Conservation (phyloP, 495 filamentous ascomycete species). For the Lophium mytilinum region DNA sequence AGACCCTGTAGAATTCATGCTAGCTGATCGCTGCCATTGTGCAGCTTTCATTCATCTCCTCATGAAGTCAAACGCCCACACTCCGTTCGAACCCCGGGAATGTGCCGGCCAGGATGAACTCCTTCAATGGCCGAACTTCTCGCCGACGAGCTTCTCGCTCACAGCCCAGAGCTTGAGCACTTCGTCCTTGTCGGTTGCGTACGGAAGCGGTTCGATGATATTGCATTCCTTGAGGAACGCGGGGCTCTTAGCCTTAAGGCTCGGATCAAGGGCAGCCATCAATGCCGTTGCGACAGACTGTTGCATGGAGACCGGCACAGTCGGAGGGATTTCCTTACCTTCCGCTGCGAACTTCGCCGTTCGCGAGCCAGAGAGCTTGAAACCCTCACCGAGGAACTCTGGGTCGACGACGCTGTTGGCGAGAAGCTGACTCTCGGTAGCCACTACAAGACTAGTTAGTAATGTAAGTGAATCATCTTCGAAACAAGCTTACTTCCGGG, state of each 20-base stretch:
- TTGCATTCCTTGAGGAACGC: neutral
- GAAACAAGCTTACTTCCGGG: neutral
- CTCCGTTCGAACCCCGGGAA: no score
- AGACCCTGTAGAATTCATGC: no score
- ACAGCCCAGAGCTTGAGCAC: neutral
- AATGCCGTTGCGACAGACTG: neutral
- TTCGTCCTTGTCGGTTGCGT: neutral
- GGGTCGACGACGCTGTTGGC: neutral
- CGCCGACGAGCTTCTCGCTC: neutral
- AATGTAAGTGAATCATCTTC: no score
- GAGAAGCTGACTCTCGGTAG: neutral
- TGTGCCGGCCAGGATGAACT: no score
- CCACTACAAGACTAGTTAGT: neutral
- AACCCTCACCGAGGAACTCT: neutral
- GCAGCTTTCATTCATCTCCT: neutral
- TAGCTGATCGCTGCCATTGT: no score
- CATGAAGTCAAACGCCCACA: no score
- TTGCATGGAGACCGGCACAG: neutral
- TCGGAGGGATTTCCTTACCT: neutral
- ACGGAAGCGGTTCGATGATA: neutral
- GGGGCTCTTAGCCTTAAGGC: neutral
- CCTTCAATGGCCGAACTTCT: neutral
- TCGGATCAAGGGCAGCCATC: neutral
- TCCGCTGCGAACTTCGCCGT: no score
- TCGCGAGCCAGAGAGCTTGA: neutral